These are phyloP conservation scores for Myxozyma kluyveri DNA, from an alignment of 805 yeast species.

Conservation along the genomic window DNA sequence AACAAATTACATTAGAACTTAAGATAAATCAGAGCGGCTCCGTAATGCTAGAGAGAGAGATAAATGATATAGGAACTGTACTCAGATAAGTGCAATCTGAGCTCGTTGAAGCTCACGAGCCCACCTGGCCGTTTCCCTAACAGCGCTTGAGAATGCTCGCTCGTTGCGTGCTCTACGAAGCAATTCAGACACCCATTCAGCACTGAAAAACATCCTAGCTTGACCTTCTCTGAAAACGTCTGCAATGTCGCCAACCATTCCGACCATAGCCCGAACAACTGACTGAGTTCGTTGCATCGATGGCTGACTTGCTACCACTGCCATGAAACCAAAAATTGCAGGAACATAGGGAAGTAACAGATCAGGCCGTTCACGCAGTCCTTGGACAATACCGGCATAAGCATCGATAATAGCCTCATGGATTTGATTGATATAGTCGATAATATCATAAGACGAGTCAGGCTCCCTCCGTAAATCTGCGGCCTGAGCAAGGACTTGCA, in stretches of 20 bases:
- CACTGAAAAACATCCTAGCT: constrained; percentile 60
- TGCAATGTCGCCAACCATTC: constrained; percentile 89
- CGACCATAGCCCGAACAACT: constrained; percentile 79
- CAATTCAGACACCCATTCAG: constrained; percentile 76
- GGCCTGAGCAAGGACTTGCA: constrained; percentile 57
- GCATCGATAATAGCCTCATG: constrained; percentile 92
- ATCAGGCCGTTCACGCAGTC: constrained; percentile 68
- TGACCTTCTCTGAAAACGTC: constrained; percentile 79
- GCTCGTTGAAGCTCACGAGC: constrained; percentile 74
- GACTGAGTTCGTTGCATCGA: constrained; percentile 62
- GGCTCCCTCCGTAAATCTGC: constrained; percentile 34
- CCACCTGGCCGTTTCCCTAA: constrained; percentile 95
- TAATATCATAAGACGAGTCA: constrained; percentile 67
- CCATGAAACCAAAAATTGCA: constrained; percentile 68
- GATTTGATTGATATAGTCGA: constrained; percentile 68
- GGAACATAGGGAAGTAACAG: constrained; percentile 63
- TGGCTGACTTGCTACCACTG: constrained; percentile 57
- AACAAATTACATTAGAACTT: background rate
- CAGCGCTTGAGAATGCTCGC: constrained; percentile 57
- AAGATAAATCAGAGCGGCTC: background rate
- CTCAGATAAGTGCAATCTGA: constrained; percentile 37
- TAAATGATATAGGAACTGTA: background rate
- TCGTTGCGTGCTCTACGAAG: constrained; percentile 71
- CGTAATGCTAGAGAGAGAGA: background rate
- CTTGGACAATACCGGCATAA: constrained; percentile 91